Evolutionary conservation across 768 basidiomycete genomes (phyloP).

Genomic region (Termitomyces sp.): DNA sequence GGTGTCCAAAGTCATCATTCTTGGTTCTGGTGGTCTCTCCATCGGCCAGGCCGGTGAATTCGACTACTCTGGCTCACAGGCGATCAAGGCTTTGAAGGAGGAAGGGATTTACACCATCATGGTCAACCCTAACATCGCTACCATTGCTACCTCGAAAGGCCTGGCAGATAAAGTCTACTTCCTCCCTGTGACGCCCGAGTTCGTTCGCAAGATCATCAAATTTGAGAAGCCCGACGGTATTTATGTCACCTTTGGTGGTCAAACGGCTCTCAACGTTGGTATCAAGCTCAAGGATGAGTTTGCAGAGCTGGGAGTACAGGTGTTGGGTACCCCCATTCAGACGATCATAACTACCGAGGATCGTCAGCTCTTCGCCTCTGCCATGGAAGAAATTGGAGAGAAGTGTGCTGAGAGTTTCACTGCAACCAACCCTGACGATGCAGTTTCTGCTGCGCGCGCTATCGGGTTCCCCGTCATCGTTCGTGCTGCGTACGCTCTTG

Average conservation of each 20-base stretch:
- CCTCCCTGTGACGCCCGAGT: slow-evolving; percentile 96
- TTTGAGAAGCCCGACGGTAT: slow-evolving; percentile 99
- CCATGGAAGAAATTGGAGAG: slow-evolving; percentile 96
- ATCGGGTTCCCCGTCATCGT: slow-evolving; percentile 98
- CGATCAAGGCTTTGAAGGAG: slow-evolving; percentile 98
- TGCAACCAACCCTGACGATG: slow-evolving; percentile 85
- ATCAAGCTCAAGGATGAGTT: slow-evolving; percentile 99
- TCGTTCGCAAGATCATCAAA: slow-evolving; percentile 96
- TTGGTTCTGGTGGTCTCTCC: slow-evolving; percentile 95
- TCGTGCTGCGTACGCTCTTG: slow-evolving; percentile 94
- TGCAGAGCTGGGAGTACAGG: slow-evolving; percentile 80
- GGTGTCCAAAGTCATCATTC: slow-evolving; percentile 92
- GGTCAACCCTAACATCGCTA: slow-evolving; percentile 98
- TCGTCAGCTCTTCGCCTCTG: slow-evolving; percentile 86
- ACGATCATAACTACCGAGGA: slow-evolving; percentile 98
- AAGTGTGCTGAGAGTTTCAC: slow-evolving; percentile 89
- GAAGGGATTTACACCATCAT: slow-evolving; percentile 99
- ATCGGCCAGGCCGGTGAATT: slow-evolving; percentile 99
- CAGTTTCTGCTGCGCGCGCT: slow-evolving; percentile 69
- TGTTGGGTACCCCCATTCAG: slow-evolving; percentile 94
- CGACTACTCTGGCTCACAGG: slow-evolving; percentile 99
- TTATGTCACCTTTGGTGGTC: slow-evolving; percentile 97
- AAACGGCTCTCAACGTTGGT: slow-evolving; percentile 95
- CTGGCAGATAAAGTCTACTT: slow-evolving; percentile 99
- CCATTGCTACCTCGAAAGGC: slow-evolving; percentile 95